These are phyloP conservation scores for Hypoxylon sp. DNA, from an alignment of 2,329 filamentous ascomycete species.

Conservation along the genomic window DNA sequence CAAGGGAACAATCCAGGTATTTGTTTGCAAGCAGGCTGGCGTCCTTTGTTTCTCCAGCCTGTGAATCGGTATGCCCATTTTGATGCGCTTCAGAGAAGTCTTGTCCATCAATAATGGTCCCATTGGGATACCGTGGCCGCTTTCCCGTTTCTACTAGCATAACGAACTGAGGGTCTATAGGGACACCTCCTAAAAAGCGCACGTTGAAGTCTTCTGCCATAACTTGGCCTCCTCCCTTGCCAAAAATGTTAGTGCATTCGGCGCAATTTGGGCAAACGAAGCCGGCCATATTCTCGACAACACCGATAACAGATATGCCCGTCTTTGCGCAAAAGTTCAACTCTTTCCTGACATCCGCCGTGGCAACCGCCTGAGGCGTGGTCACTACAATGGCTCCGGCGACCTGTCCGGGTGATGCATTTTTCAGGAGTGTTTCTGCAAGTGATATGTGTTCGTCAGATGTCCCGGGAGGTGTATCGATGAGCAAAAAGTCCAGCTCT, in stretches of 20 bases:
- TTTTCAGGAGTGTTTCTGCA: slow-evolving; percentile 82
- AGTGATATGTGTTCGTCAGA: slow-evolving; percentile 97
- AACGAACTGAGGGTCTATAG: slow-evolving; percentile 93
- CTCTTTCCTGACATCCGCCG: slow-evolving; percentile 93
- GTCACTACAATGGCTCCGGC: slow-evolving; percentile 94
- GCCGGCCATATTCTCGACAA: slow-evolving; percentile 97
- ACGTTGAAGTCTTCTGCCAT: slow-evolving; percentile 92
- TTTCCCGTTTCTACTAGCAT: slow-evolving; percentile 82
- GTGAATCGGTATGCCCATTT: slow-evolving; percentile 43
- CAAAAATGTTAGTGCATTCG: slow-evolving; percentile 94
- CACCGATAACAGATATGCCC: slow-evolving; percentile 81
- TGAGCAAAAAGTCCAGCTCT: slow-evolving; percentile 88
- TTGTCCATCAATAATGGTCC: slow-evolving; percentile 71
- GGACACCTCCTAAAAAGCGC: slow-evolving; percentile 85
- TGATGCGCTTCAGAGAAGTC: slow-evolving; percentile 61
- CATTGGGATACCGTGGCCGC: slow-evolving; percentile 75
- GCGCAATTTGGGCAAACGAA: slow-evolving; percentile 84
- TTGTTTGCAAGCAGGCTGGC: slow-evolving; percentile 72
- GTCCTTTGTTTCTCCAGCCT: slow-evolving; percentile 53
- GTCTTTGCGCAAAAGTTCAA: slow-evolving; percentile 94
- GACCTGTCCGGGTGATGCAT: slow-evolving; percentile 74
- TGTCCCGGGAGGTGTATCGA: slow-evolving; percentile 96
- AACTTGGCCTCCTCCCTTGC: slow-evolving; percentile 85
- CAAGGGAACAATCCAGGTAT: slow-evolving; percentile 78
- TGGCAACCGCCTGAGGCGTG: slow-evolving; percentile 93